Evolutionary conservation across 176 grass and related monocot species (phyloP).

Genomic region (Aegilops speltoides): DNA sequence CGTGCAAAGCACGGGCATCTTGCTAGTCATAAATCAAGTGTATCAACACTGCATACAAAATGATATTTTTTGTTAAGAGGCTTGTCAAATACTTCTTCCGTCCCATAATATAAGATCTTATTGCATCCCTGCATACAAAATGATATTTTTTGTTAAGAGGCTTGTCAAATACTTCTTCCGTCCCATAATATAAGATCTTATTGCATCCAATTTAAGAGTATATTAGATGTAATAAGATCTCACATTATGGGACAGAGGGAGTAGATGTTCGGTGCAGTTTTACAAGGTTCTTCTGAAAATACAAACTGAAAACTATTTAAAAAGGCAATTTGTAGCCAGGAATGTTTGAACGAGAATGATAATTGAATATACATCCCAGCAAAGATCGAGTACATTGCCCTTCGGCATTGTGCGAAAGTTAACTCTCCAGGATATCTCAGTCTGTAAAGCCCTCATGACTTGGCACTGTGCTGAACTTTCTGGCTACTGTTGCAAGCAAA

Average conservation of each 20-base stretch:
- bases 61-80: not conserved
- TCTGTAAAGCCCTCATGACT: not conserved
- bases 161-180: not conserved
- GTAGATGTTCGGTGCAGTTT: not conserved
- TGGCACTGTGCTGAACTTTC: conserved; percentile 15
- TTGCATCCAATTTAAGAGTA: too few species aligned
- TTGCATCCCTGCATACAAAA: not conserved
- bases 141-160: not conserved
- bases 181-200: too few species aligned
- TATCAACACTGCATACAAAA: not conserved
- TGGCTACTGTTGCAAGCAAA: conserved; percentile 13
- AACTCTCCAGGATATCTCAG: not conserved
- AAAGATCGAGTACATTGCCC: not conserved
- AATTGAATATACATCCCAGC: not conserved
- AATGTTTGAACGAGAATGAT: not conserved
- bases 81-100: not conserved
- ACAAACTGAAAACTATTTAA: not conserved
- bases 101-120: too few species aligned
- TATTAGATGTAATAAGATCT: too few species aligned
- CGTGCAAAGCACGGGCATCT: too few species aligned
- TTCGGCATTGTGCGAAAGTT: not conserved
- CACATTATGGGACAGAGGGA: too few species aligned
- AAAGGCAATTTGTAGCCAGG: not conserved
- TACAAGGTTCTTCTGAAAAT: not conserved
- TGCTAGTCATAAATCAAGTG: not conserved